Percentiles rank a stretch among this genome's conserved stretches.
These are phyloP conservation scores for Apiospora sp. DNA, from an alignment of 2,329 filamentous ascomycete species.

Conservation along the genomic window DNA sequence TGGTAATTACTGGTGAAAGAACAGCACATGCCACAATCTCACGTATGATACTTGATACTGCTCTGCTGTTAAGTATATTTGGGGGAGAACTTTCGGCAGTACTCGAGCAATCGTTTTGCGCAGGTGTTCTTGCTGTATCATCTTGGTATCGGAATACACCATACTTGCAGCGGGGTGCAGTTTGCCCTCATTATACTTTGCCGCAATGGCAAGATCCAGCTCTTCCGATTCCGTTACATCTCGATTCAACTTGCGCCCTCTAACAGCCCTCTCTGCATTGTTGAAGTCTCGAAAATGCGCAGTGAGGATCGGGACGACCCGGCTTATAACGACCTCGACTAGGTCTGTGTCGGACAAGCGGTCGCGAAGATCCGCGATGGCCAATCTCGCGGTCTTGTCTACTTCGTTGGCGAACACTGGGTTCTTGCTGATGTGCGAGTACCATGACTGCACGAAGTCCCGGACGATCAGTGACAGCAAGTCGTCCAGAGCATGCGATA, in stretches of 20 bases:
- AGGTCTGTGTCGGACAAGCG: slow-evolving; percentile 80
- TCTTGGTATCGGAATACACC: slow-evolving; percentile 83
- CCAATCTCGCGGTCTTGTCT: slow-evolving; percentile 78
- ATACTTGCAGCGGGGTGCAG: slow-evolving; percentile 87
- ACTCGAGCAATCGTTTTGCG: slow-evolving; percentile 76
- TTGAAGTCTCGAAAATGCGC: slow-evolving; percentile 90
- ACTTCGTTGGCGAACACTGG: slow-evolving; percentile 86
- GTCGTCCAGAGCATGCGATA: slow-evolving; percentile 82
- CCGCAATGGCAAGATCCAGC: slow-evolving; percentile 93
- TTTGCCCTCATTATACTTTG: slow-evolving; percentile 87
- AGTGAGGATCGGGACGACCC: slow-evolving; percentile 87
- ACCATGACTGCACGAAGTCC: slow-evolving; percentile 92
- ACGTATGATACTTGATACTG: slow-evolving; percentile 81
- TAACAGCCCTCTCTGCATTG: slow-evolving; percentile 84
- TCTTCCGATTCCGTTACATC: slow-evolving; percentile 96
- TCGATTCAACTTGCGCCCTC: slow-evolving; percentile 86
- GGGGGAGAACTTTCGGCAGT: slow-evolving; percentile 76
- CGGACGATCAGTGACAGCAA: slow-evolving; percentile 78
- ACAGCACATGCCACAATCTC: slow-evolving; percentile 96
- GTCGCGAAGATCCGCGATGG: slow-evolving; percentile 75
- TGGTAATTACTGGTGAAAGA: slow-evolving; percentile 79
- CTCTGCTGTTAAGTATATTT: slow-evolving; percentile 78
- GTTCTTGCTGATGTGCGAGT: slow-evolving; percentile 82
- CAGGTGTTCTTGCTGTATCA: slow-evolving; percentile 88
- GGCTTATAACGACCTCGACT: slow-evolving; percentile 81